A percentile compares a stretch with the other conserved stretches of the same genome.
Conservation (phyloP, 345 rosid genomes). For the Pistacia atlantica region DNA sequence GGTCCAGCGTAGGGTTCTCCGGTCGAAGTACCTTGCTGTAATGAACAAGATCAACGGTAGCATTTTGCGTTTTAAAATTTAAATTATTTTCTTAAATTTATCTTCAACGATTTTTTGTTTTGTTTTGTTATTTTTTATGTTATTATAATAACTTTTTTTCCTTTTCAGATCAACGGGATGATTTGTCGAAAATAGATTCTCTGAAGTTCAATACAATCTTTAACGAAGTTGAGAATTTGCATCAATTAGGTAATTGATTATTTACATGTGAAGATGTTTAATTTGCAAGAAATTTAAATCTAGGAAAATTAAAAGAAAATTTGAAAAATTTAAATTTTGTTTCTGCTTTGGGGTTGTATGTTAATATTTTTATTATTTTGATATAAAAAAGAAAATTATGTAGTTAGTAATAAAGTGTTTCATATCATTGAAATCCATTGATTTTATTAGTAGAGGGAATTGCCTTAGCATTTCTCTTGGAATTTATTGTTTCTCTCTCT, state of each 20-base stretch:
- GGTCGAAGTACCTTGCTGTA: slow-evolving; percentile 72
- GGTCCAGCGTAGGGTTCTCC: slow-evolving; percentile 62
- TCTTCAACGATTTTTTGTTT: neutral
- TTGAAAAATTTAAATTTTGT: neutral
- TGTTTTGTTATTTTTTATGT: neutral
- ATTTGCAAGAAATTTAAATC: too few species aligned
- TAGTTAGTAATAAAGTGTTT: too few species aligned
- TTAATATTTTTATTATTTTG: too few species aligned
- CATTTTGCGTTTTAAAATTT: neutral
- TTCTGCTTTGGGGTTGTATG: neutral
- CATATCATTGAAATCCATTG: too few species aligned
- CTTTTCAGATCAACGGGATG: slow-evolving; percentile 68
- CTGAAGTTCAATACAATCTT: slow-evolving; percentile 59
- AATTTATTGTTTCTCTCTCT: too few species aligned
- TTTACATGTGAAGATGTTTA: neutral
- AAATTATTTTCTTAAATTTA: neutral
- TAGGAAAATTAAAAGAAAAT: neutral
- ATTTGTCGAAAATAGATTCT: slow-evolving; percentile 59
- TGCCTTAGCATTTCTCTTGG: too few species aligned
- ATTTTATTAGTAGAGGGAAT: too few species aligned
- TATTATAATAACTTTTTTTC: neutral
- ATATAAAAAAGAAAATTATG: too few species aligned
- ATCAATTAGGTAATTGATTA: slow-evolving; percentile 48
- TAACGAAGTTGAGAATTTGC: slow-evolving; percentile 66
- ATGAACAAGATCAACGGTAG: slow-evolving; percentile 60